Conservation (phyloP, 2,329 filamentous ascomycete genomes). For the Bretziella fagacearum region DNA sequence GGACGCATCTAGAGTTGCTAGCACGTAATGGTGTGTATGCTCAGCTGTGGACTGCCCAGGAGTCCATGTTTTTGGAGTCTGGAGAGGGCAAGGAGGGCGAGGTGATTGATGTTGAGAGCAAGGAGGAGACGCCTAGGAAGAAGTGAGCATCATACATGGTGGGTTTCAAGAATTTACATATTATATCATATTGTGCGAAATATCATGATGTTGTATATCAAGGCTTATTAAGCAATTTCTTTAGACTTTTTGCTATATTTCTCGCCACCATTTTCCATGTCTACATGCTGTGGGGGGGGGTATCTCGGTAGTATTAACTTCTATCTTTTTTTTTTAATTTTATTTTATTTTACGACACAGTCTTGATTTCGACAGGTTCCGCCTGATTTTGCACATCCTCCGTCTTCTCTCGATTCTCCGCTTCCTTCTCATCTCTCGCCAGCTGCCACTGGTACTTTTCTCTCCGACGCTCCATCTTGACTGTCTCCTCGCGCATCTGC, state of each 20-base stretch:
- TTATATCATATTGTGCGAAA: too few species aligned
- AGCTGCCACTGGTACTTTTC: conserved; percentile 6
- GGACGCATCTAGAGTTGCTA: conserved; percentile 72
- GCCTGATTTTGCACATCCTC: not conserved
- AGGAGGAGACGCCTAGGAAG: conserved; percentile 7
- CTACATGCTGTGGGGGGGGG: not conserved
- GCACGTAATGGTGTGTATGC: conserved; percentile 66
- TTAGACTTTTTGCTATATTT: too few species aligned
- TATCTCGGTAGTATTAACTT: not conserved
- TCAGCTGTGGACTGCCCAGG: conserved; percentile 71
- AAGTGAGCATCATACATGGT: too few species aligned
- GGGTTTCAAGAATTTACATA: too few species aligned
- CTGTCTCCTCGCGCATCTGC: conserved; percentile 30
- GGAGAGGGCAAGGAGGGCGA: not conserved
- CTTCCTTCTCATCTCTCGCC: conserved; percentile 1
- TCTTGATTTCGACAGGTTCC: not conserved
- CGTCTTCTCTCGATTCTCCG: not conserved
- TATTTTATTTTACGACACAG: not conserved
- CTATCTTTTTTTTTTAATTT: not conserved
- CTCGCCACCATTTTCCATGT: too few species aligned
- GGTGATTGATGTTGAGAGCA: not conserved
- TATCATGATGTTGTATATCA: too few species aligned
- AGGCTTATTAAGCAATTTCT: too few species aligned
- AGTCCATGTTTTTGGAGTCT: conserved; percentile 31
- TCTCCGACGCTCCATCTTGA: conserved; percentile 17